phyloP scores from a whole-genome alignment of 2,329 filamentous ascomycete genomes.

The Pseudocercospora pini-densiflorae region DNA sequence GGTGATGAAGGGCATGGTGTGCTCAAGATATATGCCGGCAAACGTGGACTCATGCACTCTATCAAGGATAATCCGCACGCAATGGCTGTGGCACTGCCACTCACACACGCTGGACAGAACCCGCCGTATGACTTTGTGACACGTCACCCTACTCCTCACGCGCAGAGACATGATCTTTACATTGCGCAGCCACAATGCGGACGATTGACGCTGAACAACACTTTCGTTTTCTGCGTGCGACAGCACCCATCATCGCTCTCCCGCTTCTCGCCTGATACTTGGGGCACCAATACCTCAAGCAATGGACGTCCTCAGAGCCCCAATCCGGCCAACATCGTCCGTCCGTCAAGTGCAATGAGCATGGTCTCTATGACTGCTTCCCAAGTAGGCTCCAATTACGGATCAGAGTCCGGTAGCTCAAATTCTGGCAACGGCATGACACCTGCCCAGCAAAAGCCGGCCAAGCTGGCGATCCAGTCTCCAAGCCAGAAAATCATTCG shows the following conservation, averaged over 20 bases:
- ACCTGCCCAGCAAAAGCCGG: constrained; percentile 71
- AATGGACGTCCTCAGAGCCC: constrained; percentile 55
- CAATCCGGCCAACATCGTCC: constrained; percentile 51
- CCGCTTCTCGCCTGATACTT: constrained; percentile 45
- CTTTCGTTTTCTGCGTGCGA: constrained; percentile 93
- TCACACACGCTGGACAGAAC: constrained; percentile 89
- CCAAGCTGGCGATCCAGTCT: constrained; percentile 93
- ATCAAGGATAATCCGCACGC: constrained; percentile 96
- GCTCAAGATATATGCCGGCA: constrained; percentile 91
- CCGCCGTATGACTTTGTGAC: constrained; percentile 92
- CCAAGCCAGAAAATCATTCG: constrained; percentile 93
- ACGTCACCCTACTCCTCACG: constrained; percentile 93
- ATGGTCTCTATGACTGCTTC: constrained; percentile 61
- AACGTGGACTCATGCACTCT: constrained; percentile 94
- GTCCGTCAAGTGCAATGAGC: constrained; percentile 63
- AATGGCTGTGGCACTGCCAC: constrained; percentile 84
- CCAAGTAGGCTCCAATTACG: constrained; percentile 57
- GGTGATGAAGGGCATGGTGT: constrained; percentile 88
- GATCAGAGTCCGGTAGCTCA: constrained; percentile 52
- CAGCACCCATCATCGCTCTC: constrained; percentile 77
- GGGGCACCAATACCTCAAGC: constrained; percentile 35
- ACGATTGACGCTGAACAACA: constrained; percentile 89
- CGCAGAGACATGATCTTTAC: constrained; percentile 96
- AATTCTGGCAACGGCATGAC: constrained; percentile 59
- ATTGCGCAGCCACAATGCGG: constrained; percentile 94